These are phyloP conservation scores for Cladobotryum mycophilum DNA, from an alignment of 2,329 filamentous ascomycete species.

Conservation along the genomic window DNA sequence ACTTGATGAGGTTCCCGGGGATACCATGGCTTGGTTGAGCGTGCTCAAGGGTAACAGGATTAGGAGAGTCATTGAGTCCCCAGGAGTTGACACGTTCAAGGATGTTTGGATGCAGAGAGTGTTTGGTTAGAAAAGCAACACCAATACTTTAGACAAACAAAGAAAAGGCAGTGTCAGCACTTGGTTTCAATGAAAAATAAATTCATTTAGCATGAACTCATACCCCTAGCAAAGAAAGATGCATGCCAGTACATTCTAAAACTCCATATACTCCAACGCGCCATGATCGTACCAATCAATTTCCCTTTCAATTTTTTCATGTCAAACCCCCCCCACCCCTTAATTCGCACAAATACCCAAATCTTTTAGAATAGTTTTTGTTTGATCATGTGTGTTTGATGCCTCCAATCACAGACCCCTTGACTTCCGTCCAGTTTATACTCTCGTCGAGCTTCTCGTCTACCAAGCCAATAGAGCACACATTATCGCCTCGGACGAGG, in stretches of 20 bases:
- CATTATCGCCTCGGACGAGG: constrained; percentile 88
- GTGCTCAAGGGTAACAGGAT: constrained; percentile 70
- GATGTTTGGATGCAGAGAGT: constrained; percentile 58
- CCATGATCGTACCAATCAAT: constrained; percentile 13
- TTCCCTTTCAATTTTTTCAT: not conserved
- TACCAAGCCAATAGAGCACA: constrained; percentile 81
- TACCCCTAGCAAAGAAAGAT: constrained; percentile 17
- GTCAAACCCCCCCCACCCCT: constrained; percentile 5
- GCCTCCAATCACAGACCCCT: constrained; percentile 73
- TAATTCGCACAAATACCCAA: not conserved
- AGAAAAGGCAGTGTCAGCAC: constrained; percentile 13
- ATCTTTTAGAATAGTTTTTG: no score
- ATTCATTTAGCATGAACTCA: constrained; percentile 9
- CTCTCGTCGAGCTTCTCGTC: constrained; percentile 83
- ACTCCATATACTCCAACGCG: constrained; percentile 10
- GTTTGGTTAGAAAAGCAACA: constrained; percentile 39
- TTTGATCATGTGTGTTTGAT: constrained; percentile 63
- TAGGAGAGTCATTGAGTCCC: constrained; percentile 63
- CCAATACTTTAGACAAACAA: not conserved
- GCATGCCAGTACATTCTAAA: not conserved
- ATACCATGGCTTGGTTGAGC: constrained; percentile 72
- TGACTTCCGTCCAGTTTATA: constrained; percentile 90
- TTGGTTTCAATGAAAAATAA: not conserved
- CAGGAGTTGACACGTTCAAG: constrained; percentile 62
- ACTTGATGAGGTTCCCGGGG: constrained; percentile 55